Base-by-base conservation (phyloP, 352 stramenopile genomes). In the Globisporangium cederbergense region DNA sequence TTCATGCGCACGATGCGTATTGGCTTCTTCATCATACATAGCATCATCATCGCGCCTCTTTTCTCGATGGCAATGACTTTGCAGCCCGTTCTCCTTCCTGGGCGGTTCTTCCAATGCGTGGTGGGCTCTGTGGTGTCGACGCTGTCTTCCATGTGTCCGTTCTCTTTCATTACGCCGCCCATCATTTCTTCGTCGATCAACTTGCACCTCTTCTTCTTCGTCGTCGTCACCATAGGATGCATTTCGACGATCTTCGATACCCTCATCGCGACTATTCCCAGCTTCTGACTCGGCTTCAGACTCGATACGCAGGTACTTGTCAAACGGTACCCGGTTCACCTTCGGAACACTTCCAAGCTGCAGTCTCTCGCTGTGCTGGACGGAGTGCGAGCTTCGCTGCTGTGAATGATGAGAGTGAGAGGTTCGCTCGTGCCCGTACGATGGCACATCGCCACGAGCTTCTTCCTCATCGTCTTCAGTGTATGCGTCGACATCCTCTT, bases 241-340 rank as follows among this genome's bases (percentile, higher is more conserved):
- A 10, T 58, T 22, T 55, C 36, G 45, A 47, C 18, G 18, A 14
- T 11, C 20, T 32, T 3, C 8, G 32, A 20, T 14, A 57, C 43
- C 20, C 4, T 38, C 47, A 11, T 58, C 47, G 2, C 36, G 11
- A n/a, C 6, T 32, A 30, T 32, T 30, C 38, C 42, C 38, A 32
- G 25, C 59, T 52, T 58, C 40, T 10, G 14, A 56, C 25, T 52
- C 62, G 3, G 46, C 42, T 38, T 57, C 53, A 6, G 53, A 62
- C 25, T 60, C 62, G 14, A 67, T 58, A 1, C 52, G 25, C 18
- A 67, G 32, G n/a, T 62, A 52, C 25, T 42, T 62, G 25, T 67
- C 62, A 61, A 67, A 67, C 18, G 51, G 52, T 20, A 9, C 11
- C 16, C 53, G 62, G 18, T 40, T 55, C 20, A 67, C 62, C 11